Evolutionary conservation across 352 stramenopile species (phyloP).

Genomic region (Blastocystis sp.): DNA sequence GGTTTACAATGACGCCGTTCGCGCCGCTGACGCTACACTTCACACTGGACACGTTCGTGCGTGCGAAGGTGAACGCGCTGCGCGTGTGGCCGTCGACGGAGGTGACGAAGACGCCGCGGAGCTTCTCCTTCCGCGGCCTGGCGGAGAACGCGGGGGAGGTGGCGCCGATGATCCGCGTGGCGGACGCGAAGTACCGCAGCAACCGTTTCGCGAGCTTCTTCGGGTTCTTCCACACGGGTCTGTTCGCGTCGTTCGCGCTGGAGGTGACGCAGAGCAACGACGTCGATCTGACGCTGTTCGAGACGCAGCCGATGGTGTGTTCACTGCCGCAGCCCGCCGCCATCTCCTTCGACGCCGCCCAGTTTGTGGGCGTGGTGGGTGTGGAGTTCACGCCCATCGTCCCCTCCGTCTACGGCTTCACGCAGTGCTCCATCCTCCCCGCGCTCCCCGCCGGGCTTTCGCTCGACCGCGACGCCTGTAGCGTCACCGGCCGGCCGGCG

Average conservation of each 20-base stretch:
- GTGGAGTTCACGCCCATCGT: background rate
- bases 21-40: background rate
- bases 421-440: background rate
- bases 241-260: background rate
- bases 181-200: background rate
- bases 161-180: background rate
- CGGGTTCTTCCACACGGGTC: background rate
- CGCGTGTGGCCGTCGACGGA: background rate
- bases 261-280: background rate
- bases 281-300: background rate
- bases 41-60: background rate
- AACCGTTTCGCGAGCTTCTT: background rate
- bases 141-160: background rate
- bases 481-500: background rate
- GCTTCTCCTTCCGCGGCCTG: background rate
- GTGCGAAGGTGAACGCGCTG: background rate
- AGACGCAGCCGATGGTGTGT: slow-evolving; percentile 2
- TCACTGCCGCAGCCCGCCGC: background rate
- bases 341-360: background rate
- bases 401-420: slow-evolving; percentile 3
- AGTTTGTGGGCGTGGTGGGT: background rate
- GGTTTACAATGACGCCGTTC: background rate
- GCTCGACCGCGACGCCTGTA: background rate
- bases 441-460: background rate
- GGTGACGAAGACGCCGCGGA: background rate